Percentiles rank a stretch among this genome's conserved stretches.
Conservation (phyloP, 805 yeast genomes). For the Saccharomycopsis babjevae region DNA sequence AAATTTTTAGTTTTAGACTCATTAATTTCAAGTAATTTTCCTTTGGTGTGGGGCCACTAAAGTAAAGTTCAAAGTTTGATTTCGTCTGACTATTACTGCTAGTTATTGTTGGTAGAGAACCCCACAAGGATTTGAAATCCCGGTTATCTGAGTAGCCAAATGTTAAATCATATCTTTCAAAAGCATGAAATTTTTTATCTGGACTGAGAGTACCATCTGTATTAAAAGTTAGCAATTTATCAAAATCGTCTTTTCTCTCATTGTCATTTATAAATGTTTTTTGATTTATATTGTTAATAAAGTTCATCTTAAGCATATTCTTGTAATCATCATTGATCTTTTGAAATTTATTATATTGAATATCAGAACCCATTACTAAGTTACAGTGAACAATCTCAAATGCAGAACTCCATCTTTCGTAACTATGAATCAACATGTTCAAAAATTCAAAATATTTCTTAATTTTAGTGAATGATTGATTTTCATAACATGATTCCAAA, state of each 20-base stretch:
- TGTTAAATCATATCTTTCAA: not conserved
- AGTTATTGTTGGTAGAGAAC: not conserved
- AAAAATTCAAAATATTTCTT: slow-evolving; percentile 15
- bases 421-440: slow-evolving; percentile 8
- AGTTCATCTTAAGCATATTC: slow-evolving; percentile 7
- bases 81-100: not conserved
- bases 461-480: slow-evolving; percentile 13
- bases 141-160: slow-evolving; percentile 14
- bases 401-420: slow-evolving; percentile 6
- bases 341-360: not conserved
- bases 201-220: slow-evolving; percentile 1
- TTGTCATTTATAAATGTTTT: not conserved
- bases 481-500: slow-evolving; percentile 9
- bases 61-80: not conserved
- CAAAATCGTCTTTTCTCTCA: not conserved
- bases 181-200: not conserved
- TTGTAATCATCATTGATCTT: slow-evolving; percentile 1
- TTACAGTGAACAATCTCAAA: not conserved
- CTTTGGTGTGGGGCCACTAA: slow-evolving; percentile 4
- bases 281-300: not conserved
- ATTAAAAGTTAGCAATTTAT: slow-evolving; percentile 6
- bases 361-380: not conserved
- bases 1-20: not conserved
- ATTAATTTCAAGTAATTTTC: slow-evolving; percentile 4
- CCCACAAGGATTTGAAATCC: slow-evolving; percentile 13